A percentile compares a stretch with the other conserved stretches of the same genome.
Evolutionary conservation across 2,329 filamentous ascomycete species (phyloP).

Genomic region (Pseudogymnoascus verrucosus): DNA sequence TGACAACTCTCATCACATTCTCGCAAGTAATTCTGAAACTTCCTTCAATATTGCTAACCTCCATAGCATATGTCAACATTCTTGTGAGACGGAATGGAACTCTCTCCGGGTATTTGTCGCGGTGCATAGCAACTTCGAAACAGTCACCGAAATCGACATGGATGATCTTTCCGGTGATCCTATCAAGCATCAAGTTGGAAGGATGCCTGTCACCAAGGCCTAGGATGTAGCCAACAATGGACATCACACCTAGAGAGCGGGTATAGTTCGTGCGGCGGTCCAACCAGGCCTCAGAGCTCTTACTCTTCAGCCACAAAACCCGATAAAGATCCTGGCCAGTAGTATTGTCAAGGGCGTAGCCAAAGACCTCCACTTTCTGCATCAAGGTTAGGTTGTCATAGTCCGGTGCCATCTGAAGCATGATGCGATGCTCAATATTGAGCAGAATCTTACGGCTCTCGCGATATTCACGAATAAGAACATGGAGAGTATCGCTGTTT

Average conservation of each 20-base stretch:
- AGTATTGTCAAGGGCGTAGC: conserved; percentile 97
- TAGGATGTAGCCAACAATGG: conserved; percentile 99
- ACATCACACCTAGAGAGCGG: conserved; percentile 94
- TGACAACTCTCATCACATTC: conserved; percentile 92
- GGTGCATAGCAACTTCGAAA: conserved; percentile 98
- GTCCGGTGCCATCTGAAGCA: conserved; percentile 99
- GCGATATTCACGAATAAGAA: conserved; percentile 93
- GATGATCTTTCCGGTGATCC: conserved; percentile 90
- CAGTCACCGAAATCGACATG: conserved; percentile 99
- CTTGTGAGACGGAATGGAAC: conserved; percentile 96
- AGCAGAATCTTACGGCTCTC: conserved; percentile 95
- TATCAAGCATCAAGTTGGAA: conserved; percentile 95
- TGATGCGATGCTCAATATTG: conserved; percentile 98
- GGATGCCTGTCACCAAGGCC: conserved; percentile 94
- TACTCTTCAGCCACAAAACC: conserved; percentile 97
- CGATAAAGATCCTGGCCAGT: conserved; percentile 97
- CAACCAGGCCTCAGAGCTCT: conserved; percentile 95
- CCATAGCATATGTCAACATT: conserved; percentile 99
- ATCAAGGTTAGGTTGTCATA: conserved; percentile 98
- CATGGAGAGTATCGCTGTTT: conserved; percentile 94
- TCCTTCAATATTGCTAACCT: conserved; percentile 98
- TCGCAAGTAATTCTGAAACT: conserved; percentile 98
- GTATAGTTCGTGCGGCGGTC: conserved; percentile 98
- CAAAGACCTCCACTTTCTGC: conserved; percentile 99
- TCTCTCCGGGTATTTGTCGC: conserved; percentile 95